Percentiles rank a stretch among this genome's conserved stretches.
Conservation (phyloP, 2,329 filamentous ascomycete genomes). For the Xylariaceae sp. region DNA sequence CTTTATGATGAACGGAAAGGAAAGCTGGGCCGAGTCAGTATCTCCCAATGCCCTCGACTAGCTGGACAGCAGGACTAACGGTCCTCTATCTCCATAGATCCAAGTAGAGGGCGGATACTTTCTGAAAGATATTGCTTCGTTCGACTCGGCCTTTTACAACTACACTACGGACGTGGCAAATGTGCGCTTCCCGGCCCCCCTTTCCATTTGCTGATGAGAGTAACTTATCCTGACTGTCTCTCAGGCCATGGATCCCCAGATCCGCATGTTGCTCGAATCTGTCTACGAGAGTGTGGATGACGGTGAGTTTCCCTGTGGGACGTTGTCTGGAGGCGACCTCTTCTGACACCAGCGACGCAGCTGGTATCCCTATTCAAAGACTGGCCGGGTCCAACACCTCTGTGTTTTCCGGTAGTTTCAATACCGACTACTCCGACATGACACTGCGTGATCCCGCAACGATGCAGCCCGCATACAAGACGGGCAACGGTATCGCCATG, state of each 20-base stretch:
- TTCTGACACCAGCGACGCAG: conserved; percentile 1
- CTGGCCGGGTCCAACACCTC: conserved; percentile 8
- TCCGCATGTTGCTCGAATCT: conserved; percentile 23
- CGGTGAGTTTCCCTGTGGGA: conserved; percentile 10
- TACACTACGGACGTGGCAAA: background rate
- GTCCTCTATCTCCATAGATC: background rate
- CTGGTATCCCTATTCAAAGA: conserved; percentile 6
- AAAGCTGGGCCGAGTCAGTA: conserved; percentile 1
- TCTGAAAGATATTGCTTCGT: conserved; percentile 1
- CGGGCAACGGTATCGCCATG: conserved; percentile 28
- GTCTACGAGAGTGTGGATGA: conserved; percentile 26
- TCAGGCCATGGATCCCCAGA: conserved; percentile 28
- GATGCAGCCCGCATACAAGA: background rate
- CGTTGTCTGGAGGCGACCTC: background rate
- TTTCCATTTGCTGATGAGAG: too few species aligned
- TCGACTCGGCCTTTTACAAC: conserved; percentile 2
- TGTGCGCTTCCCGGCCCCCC: background rate
- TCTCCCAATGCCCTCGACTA: background rate
- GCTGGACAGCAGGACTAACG: conserved; percentile 1
- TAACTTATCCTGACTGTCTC: background rate
- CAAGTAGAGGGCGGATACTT: conserved; percentile 1
- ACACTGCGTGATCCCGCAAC: background rate
- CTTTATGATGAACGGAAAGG: background rate
- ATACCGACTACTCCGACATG: background rate
- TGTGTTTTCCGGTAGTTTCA: conserved; percentile 6